phyloP scores from a whole-genome alignment of 78 protist genomes.

The Planoprotostelium fungivorum region DNA sequence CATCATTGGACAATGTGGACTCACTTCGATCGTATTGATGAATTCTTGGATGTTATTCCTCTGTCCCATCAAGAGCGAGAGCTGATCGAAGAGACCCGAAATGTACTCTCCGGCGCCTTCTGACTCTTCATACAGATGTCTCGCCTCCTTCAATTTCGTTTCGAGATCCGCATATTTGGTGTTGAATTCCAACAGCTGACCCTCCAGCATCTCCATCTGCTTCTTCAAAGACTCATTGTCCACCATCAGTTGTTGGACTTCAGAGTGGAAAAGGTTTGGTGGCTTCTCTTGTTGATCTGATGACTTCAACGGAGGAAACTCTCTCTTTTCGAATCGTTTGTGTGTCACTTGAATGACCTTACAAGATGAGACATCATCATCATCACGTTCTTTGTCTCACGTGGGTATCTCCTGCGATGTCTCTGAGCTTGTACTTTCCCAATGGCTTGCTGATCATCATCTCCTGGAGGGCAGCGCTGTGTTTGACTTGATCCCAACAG shows the following conservation, averaged over 20 bases:
- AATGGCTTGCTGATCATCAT: not conserved
- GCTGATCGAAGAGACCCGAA: not conserved
- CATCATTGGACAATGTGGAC: not conserved
- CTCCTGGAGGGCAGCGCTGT: not conserved
- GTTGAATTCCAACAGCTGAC: not conserved
- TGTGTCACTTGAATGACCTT: not conserved
- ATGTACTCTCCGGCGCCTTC: not conserved
- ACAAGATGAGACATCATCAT: not conserved
- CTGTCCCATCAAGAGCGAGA: not conserved
- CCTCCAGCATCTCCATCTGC: not conserved
- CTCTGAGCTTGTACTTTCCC: not conserved
- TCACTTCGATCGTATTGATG: not conserved
- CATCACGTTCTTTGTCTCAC: not conserved
- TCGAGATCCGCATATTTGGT: not conserved
- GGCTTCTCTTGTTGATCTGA: not conserved
- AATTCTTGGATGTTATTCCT: not conserved
- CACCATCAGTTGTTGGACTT: not conserved
- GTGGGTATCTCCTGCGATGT: not conserved
- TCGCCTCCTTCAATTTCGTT: not conserved
- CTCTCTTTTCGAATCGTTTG: not conserved
- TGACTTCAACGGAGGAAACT: not conserved
- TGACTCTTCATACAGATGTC: not conserved
- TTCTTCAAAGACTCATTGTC: not conserved
- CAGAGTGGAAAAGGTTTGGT: not conserved
- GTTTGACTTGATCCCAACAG: not conserved